These are phyloP conservation scores for Hypericum perforatum DNA, from an alignment of 345 rosid species.

Conservation along the genomic window DNA sequence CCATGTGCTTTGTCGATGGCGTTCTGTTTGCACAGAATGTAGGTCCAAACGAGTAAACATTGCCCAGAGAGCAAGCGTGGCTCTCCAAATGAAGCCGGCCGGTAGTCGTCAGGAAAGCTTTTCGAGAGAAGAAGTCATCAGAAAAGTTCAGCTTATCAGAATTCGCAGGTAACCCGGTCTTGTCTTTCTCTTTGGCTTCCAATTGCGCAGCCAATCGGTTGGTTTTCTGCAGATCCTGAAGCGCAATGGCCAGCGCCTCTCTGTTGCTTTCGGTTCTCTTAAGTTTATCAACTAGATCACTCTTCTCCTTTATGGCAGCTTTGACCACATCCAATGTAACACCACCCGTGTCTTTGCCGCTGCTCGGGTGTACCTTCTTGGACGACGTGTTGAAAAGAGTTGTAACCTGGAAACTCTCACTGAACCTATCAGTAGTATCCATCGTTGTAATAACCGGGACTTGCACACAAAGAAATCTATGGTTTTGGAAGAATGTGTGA, in stretches of 20 bases:
- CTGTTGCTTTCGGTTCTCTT: constrained; percentile 71
- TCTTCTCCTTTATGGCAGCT: constrained; percentile 61
- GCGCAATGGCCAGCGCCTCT: constrained; percentile 61
- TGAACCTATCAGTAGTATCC: constrained; percentile 39
- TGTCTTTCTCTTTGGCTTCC: constrained; percentile 44
- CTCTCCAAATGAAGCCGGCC: constrained; percentile 86
- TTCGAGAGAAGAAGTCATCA: constrained; percentile 51
- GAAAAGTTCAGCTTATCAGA: constrained; percentile 25
- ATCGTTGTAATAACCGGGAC: constrained; percentile 70
- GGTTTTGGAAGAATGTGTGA: constrained; percentile 56
- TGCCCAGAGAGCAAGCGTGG: constrained; percentile 81
- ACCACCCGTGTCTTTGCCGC: constrained; percentile 21
- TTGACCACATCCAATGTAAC: constrained; percentile 42
- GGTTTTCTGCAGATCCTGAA: constrained; percentile 58
- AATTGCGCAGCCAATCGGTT: constrained; percentile 55
- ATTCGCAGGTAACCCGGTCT: constrained; percentile 21
- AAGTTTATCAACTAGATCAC: constrained; percentile 49
- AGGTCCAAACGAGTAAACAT: constrained; percentile 83
- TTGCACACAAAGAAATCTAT: constrained; percentile 62
- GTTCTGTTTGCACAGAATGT: constrained; percentile 54
- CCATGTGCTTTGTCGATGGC: constrained; percentile 37
- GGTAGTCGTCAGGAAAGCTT: constrained; percentile 49
- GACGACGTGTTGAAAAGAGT: constrained; percentile 21
- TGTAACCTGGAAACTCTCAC: constrained; percentile 53
- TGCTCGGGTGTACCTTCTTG: constrained; percentile 30